Evolutionary conservation across 164 flowering plant genomes (phyloP).

Genomic region (Protea cynaroides): DNA sequence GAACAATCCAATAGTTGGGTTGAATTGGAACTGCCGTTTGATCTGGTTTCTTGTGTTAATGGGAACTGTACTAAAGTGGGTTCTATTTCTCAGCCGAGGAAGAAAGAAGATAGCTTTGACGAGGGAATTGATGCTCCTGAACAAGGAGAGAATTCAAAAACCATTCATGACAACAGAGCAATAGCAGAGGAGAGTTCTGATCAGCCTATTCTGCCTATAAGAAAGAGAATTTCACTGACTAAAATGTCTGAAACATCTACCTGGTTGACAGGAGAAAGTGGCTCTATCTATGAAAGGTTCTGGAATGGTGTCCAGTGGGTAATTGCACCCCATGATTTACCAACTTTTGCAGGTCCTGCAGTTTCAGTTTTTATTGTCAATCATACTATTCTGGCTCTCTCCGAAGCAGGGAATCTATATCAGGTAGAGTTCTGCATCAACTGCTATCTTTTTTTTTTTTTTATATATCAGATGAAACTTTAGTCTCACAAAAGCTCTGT

Average conservation of each 20-base stretch:
- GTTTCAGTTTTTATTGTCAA: constrained; percentile 53
- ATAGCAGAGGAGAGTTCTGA: constrained; percentile 15
- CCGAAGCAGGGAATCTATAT: constrained; percentile 60
- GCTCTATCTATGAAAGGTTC: constrained; percentile 81
- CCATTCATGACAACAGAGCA: constrained; percentile 12
- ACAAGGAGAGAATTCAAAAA: constrained; percentile 13
- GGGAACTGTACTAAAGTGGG: constrained; percentile 59
- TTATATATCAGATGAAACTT: too few relatives aligned
- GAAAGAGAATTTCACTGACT: constrained; percentile 63
- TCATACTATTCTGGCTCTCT: constrained; percentile 63
- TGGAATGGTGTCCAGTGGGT: constrained; percentile 97
- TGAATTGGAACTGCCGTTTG: constrained; percentile 62
- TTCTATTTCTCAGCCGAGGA: constrained; percentile 24
- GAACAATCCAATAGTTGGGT: constrained; percentile 68
- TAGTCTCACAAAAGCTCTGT: too few relatives aligned
- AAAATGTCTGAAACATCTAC: constrained; percentile 64
- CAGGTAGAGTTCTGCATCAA: constrained; percentile 42
- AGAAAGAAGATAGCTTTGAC: constrained; percentile 5
- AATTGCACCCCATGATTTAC: constrained; percentile 75
- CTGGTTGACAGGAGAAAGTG: constrained; percentile 82
- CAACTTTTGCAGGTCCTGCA: constrained; percentile 47
- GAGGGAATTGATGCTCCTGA: constrained; percentile 6
- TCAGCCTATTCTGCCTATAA: constrained; percentile 27
- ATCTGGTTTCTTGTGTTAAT: constrained; percentile 58
- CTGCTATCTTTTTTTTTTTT: not conserved